Conservation (phyloP, 2,329 filamentous ascomycete genomes). For the Sclerotinia minor region DNA sequence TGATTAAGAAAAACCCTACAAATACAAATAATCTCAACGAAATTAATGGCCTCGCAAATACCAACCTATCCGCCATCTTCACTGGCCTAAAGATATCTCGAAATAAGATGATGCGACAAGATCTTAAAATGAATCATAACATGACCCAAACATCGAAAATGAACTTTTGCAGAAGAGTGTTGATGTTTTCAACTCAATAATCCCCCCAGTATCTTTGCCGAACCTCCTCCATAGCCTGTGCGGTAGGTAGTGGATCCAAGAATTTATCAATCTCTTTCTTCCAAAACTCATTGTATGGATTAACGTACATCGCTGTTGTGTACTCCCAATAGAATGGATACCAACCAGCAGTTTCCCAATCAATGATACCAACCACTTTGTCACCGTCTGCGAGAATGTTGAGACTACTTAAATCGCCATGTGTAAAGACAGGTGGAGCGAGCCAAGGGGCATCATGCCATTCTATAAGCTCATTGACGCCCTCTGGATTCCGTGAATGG, state of each 20-base stretch:
- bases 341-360: slow-evolving; percentile 47
- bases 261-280: background rate
- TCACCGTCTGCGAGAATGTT: slow-evolving; percentile 49
- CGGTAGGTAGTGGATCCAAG: background rate
- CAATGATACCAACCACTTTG: slow-evolving; percentile 46
- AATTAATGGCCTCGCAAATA: background rate
- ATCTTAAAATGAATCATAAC: background rate
- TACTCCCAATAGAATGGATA: slow-evolving; percentile 47
- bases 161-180: background rate
- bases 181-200: background rate
- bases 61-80: background rate
- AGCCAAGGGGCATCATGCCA: slow-evolving; percentile 27
- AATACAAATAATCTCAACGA: no score
- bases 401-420: slow-evolving; percentile 50
- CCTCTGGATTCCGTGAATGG: slow-evolving; percentile 16
- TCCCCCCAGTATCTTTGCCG: slow-evolving; percentile 9
- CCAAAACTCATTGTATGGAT: background rate
- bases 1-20: no score
- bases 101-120: background rate
- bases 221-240: slow-evolving; percentile 44
- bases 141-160: background rate
- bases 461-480: slow-evolving; percentile 28
- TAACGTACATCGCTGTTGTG: slow-evolving; percentile 39
- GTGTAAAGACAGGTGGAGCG: slow-evolving; percentile 38
- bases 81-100: background rate